phyloP scores from a whole-genome alignment of 1,284 basidiomycete species.

The Veloboletus limbatus region DNA sequence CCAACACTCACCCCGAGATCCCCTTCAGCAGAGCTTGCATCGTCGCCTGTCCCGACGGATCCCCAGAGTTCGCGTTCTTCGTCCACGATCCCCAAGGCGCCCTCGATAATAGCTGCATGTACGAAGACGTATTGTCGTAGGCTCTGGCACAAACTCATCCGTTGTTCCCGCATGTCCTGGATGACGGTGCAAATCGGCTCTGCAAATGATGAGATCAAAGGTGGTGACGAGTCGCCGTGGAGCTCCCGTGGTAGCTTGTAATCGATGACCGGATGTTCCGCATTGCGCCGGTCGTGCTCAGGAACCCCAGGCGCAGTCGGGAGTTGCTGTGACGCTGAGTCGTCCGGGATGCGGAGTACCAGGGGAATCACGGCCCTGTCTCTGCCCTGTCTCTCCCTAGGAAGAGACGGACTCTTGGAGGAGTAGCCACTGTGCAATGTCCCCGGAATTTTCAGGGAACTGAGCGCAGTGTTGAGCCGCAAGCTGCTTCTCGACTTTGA shows the following conservation, averaged over 20 bases:
- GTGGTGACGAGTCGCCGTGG: conserved; percentile 53
- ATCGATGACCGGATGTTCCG: conserved; percentile 37
- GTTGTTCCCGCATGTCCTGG: conserved; percentile 86
- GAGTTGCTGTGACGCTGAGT: conserved; percentile 1
- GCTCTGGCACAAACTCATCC: conserved; percentile 90
- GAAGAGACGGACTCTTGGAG: not conserved
- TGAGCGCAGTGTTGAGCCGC: conserved; percentile 5
- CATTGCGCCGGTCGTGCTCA: conserved; percentile 13
- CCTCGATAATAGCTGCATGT: conserved; percentile 81
- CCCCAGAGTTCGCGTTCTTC: conserved; percentile 53
- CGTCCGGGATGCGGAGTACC: not conserved
- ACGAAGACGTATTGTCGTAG: conserved; percentile 89
- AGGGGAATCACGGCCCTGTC: not conserved
- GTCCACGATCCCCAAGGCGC: conserved; percentile 74
- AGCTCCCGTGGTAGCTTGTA: conserved; percentile 59
- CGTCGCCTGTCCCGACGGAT: conserved; percentile 25
- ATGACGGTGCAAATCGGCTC: conserved; percentile 77
- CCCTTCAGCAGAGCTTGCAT: conserved; percentile 23
- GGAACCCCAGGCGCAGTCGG: not conserved
- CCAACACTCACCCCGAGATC: not conserved
- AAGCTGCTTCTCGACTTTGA: not conserved
- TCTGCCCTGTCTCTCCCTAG: conserved; percentile 1
- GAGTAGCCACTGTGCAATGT: conserved; percentile 1
- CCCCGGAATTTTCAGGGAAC: not conserved
- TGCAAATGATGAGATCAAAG: conserved; percentile 56